Percentiles rank a stretch among this genome's conserved stretches.
Conservation (phyloP, 2,329 filamentous ascomycete genomes). For the Ascochyta koolunga region DNA sequence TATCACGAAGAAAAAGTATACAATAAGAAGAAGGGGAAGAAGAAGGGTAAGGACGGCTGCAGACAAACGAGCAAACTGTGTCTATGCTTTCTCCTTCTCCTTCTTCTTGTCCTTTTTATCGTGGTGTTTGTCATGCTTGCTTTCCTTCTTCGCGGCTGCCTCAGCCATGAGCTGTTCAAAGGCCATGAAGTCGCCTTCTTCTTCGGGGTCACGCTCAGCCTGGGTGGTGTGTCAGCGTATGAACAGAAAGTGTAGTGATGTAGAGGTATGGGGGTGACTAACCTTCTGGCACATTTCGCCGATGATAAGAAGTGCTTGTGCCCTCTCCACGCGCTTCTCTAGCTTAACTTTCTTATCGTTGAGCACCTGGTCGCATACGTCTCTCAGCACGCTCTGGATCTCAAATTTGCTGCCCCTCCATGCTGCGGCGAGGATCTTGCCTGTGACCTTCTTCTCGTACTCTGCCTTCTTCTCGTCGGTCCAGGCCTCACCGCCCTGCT, state of each 20-base stretch:
- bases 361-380: slow-evolving; percentile 89
- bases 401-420: slow-evolving; percentile 98
- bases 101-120: slow-evolving; percentile 41
- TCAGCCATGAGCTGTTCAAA: slow-evolving; percentile 98
- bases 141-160: slow-evolving; percentile 91
- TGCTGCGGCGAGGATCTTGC: slow-evolving; percentile 95
- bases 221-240: slow-evolving; percentile 46
- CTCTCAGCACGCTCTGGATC: slow-evolving; percentile 92
- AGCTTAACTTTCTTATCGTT: slow-evolving; percentile 79
- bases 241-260: neutral
- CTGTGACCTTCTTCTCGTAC: slow-evolving; percentile 93
- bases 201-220: slow-evolving; percentile 88
- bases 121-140: slow-evolving; percentile 74
- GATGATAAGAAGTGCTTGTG: slow-evolving; percentile 85
- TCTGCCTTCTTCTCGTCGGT: slow-evolving; percentile 96
- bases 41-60: neutral
- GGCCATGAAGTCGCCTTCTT: slow-evolving; percentile 98
- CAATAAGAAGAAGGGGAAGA: slow-evolving; percentile 14
- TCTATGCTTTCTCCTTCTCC: slow-evolving; percentile 3
- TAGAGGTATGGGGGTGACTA: slow-evolving; percentile 36
- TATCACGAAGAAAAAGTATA: slow-evolving; percentile 27
- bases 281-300: slow-evolving; percentile 91
- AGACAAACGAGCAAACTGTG: neutral
- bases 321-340: slow-evolving; percentile 86
- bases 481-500: slow-evolving; percentile 95